phyloP scores from a whole-genome alignment of 208 protist genomes.

The Crithidia acanthocephali region DNA sequence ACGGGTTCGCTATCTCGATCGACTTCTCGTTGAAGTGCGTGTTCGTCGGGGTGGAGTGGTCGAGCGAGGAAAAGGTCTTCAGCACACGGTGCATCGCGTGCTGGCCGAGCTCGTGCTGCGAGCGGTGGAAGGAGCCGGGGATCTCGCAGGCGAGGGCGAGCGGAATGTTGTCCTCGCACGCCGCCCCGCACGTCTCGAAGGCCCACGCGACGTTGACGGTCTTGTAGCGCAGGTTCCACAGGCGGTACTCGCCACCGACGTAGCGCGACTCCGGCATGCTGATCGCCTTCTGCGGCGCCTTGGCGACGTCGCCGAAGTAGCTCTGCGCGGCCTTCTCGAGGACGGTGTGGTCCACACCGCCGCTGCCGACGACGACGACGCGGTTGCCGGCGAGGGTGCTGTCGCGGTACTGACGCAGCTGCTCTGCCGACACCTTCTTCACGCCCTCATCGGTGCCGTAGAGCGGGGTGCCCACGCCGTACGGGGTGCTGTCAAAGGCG shows the following conservation, averaged over 20 bases:
- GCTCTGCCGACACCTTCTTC: constrained; percentile 68
- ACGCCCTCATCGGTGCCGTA: constrained; percentile 96
- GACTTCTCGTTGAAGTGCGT: constrained; percentile 91
- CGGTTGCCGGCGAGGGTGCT: constrained; percentile 92
- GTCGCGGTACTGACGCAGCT: constrained; percentile 87
- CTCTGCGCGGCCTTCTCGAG: constrained; percentile 92
- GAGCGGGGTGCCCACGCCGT: constrained; percentile 94
- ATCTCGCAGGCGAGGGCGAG: constrained; percentile 89
- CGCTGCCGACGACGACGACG: constrained; percentile 96
- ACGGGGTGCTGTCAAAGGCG: constrained; percentile 90
- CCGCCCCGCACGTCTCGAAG: constrained; percentile 90
- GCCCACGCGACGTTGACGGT: constrained; percentile 86
- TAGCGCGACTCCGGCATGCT: constrained; percentile 65
- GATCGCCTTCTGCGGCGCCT: constrained; percentile 26
- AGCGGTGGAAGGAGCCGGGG: constrained; percentile 87
- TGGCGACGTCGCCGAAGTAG: constrained; percentile 87
- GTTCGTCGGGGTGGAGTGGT: constrained; percentile 89
- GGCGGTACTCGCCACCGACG: constrained; percentile 86
- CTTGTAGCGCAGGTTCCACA: constrained; percentile 91
- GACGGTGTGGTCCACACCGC: constrained; percentile 95
- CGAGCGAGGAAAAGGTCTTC: constrained; percentile 89
- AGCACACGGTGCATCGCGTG: constrained; percentile 88
- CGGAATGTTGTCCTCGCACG: constrained; percentile 84
- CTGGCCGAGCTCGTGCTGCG: constrained; percentile 87
- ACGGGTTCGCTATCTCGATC: constrained; percentile 87